Percentiles rank a stretch among this genome's conserved stretches.
These are phyloP conservation scores for Candida tetrigidarum DNA, from an alignment of 1,139 yeast genomes.

Conservation along the genomic window DNA sequence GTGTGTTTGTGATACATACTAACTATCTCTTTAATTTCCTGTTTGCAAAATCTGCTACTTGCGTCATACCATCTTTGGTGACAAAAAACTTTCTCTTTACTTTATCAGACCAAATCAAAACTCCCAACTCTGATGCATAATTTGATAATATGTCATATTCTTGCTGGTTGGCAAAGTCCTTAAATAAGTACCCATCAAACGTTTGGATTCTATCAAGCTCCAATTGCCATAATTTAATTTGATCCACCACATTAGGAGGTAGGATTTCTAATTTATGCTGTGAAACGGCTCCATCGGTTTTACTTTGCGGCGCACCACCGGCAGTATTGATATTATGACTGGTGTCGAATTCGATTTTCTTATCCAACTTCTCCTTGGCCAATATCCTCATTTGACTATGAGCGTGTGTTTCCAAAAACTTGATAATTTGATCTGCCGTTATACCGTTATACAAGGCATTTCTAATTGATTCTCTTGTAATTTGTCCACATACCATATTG, in stretches of 20 bases:
- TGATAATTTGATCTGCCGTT: conserved; percentile 91
- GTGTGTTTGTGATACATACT: too few relatives aligned
- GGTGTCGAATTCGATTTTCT: conserved; percentile 65
- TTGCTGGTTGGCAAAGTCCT: conserved; percentile 76
- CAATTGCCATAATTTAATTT: conserved; percentile 92
- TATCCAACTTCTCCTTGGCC: conserved; percentile 70
- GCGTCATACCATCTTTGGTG: conserved; percentile 84
- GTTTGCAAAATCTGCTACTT: conserved; percentile 85
- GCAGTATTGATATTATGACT: conserved; percentile 61
- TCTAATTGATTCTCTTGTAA: conserved; percentile 90
- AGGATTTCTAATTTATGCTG: conserved; percentile 63
- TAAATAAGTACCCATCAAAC: conserved; percentile 85
- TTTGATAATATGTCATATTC: conserved; percentile 75
- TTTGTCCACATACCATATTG: conserved; percentile 91
- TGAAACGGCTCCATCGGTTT: conserved; percentile 28
- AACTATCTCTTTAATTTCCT: conserved; percentile 44
- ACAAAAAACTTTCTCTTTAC: conserved; percentile 76
- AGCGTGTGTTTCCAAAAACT: conserved; percentile 89
- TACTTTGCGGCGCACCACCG: conserved; percentile 40
- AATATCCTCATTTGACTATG: conserved; percentile 86
- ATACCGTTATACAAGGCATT: conserved; percentile 86
- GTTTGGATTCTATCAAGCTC: conserved; percentile 93
- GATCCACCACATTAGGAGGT: conserved; percentile 97
- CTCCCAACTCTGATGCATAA: conserved; percentile 92
- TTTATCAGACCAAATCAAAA: conserved; percentile 81